These are phyloP conservation scores for Eucalyptus rudis DNA, from an alignment of 345 rosid genomes.

Conservation along the genomic window DNA sequence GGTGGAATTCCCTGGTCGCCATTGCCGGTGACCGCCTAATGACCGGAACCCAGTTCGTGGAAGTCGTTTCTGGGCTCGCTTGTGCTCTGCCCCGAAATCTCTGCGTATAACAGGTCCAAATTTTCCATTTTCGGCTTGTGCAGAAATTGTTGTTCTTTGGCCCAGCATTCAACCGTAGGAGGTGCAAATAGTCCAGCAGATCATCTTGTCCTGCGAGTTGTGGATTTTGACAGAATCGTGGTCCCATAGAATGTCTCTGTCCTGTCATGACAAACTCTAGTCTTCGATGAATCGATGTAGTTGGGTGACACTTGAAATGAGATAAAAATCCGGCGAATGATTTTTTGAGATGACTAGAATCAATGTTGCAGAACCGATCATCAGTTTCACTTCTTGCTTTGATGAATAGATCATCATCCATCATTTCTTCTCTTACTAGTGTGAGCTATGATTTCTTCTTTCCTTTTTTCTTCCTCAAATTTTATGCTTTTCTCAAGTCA, in stretches of 20 bases:
- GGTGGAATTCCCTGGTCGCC: slow-evolving; percentile 22
- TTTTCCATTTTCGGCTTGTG: neutral
- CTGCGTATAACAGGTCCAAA: slow-evolving; percentile 7
- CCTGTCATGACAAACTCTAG: neutral
- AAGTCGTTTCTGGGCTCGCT: slow-evolving; percentile 30
- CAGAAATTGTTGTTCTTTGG: neutral
- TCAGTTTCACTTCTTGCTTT: neutral
- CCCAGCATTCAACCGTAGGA: neutral
- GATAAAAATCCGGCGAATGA: neutral
- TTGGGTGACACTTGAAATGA: neutral
- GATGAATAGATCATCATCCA: no score
- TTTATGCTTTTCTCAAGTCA: neutral
- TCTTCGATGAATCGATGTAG: neutral
- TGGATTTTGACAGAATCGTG: neutral
- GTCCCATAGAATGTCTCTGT: neutral
- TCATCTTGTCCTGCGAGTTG: neutral
- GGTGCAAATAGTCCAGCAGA: neutral
- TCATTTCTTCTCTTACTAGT: neutral
- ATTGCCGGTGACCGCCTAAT: slow-evolving; percentile 25
- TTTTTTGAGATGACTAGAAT: neutral
- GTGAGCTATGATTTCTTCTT: neutral
- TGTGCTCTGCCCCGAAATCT: slow-evolving; percentile 22
- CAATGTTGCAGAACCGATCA: neutral
- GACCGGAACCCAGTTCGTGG: slow-evolving; percentile 47
- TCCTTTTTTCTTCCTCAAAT: neutral